Base-by-base conservation (phyloP, 805 yeast species). In the Pichia paraexigua region DNA sequence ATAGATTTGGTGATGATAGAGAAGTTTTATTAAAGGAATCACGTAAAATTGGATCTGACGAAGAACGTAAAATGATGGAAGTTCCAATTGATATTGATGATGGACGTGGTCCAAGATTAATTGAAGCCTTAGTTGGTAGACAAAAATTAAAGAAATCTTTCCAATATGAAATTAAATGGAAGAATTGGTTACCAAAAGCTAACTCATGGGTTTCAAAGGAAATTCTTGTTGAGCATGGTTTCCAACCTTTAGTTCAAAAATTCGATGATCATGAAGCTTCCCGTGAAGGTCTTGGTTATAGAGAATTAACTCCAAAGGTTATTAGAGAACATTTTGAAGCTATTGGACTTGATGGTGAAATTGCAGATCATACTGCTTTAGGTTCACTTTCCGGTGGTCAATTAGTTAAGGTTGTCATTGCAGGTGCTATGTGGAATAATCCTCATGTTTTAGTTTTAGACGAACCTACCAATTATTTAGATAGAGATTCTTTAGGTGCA, bases 341-440 rank as follows among this genome's bases (percentile, higher is more conserved):
- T 63, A 96, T 92, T 63, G 99, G 99, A 54, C 77, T 92, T 60
- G 99, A 94, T 63, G 95, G 97, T 60, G 99, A 92, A 64, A 91
- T 92, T 72, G 98, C 98, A 40, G 97, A 94, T 70, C 98, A 92
- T 70, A 92, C 97, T 20, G 97, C 97, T 49, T 75, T 92, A 79
- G 97, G 98, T 24, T 88, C 96, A 8, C 76, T 92, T 57, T 90
- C 97, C 25, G 99, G 99, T 68, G 99, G 99, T 63, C 99, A 92
- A 74, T 79, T 92, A 67, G 99, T 92, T 55, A 92, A 92, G 72
- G 98, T 92, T 57, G 99, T 92, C 54, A 92, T 92, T 74, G 98
- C 98, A 15, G 99, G 98, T 72, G 97, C 98, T 58, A 92, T 92
- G 94, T 92, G 99, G 99, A 92, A 94, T 73, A 94, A 92, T 67